phyloP scores from a whole-genome alignment of 495 filamentous ascomycete species.

The Elasticomyces elasticus region DNA sequence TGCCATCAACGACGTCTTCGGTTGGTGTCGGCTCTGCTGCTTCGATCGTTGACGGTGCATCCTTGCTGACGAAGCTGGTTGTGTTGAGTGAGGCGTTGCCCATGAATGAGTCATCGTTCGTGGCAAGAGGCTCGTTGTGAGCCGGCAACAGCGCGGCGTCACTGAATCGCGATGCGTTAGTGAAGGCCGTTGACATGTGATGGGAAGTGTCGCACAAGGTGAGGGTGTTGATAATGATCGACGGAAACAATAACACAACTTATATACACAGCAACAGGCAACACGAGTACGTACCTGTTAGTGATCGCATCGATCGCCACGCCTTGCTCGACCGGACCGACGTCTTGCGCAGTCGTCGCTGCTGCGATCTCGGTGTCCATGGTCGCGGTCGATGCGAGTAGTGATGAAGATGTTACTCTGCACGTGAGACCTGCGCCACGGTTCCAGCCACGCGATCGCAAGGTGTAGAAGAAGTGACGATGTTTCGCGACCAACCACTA shows the following conservation, averaged over 20 bases:
- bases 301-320: conserved; percentile 1
- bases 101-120: conserved; percentile 8
- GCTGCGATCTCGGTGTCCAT: not conserved
- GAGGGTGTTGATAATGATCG: not conserved
- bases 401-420: not conserved
- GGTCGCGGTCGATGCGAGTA: not conserved
- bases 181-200: not conserved
- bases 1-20: conserved; percentile 25
- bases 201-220: not conserved
- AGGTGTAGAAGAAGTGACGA: not conserved
- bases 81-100: conserved; percentile 1
- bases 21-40: conserved; percentile 18
- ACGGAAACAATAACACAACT: not conserved
- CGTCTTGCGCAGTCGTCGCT: not conserved
- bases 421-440: not conserved
- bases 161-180: not conserved
- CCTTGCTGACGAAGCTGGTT: conserved; percentile 3
- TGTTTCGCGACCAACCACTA: not conserved
- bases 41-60: not conserved
- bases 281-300: conserved; percentile 4
- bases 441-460: not conserved
- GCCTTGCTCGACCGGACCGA: not conserved
- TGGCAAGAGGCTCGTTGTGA: not conserved
- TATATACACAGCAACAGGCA: not conserved
- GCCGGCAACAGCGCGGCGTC: not conserved